Conservation (phyloP, 2,329 filamentous ascomycete genomes). For the Cercospora canescens region DNA sequence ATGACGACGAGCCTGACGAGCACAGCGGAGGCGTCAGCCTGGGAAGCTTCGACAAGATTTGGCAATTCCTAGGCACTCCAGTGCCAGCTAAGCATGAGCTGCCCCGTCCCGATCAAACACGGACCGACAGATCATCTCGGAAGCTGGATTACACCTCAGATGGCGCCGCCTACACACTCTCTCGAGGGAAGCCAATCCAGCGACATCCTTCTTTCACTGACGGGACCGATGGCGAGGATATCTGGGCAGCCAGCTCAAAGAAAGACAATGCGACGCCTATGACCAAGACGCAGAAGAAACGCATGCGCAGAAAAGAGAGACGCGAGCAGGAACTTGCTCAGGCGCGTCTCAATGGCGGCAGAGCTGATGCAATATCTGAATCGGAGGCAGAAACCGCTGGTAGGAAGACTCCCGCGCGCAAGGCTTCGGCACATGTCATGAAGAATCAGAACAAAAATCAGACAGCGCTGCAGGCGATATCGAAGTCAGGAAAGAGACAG, state of each 20-base stretch:
- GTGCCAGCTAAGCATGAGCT: neutral
- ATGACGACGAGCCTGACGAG: neutral
- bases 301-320: conserved; percentile 35
- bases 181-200: neutral
- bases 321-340: conserved; percentile 18
- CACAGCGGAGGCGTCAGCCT: conserved; percentile 29
- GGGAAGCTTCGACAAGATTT: conserved; percentile 51
- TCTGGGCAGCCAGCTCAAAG: conserved; percentile 22
- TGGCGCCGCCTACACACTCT: conserved; percentile 39
- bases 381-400: conserved; percentile 35
- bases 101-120: neutral
- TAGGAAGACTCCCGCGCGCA: conserved; percentile 37
- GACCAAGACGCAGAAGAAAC: conserved; percentile 41
- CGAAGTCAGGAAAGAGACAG: neutral
- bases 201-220: conserved; percentile 18
- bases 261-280: conserved; percentile 25
- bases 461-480: neutral
- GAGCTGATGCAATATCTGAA: conserved; percentile 30
- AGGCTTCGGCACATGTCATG: conserved; percentile 36
- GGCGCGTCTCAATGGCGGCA: conserved; percentile 17
- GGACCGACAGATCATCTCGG: conserved; percentile 3
- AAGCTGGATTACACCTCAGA: conserved; percentile 45
- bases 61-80: conserved; percentile 43
- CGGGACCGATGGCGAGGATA: conserved; percentile 24
- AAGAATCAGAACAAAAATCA: conserved; percentile 11